Evolutionary conservation across 106 monocot genomes (phyloP).

Genomic region (Cymbidium sinense): DNA sequence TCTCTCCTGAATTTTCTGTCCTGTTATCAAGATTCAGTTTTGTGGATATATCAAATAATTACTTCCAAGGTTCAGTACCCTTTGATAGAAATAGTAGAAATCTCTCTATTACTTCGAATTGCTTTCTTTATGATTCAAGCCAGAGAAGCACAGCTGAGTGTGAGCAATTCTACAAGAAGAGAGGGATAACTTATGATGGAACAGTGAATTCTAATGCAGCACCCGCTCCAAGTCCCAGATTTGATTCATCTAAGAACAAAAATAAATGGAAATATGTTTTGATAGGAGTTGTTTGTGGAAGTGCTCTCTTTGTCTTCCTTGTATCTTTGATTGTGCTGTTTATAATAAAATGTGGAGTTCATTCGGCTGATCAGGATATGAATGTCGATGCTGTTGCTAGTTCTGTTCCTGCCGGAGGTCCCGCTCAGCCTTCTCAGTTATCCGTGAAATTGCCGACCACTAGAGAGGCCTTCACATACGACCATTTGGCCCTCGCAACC

Average conservation of each 20-base stretch:
- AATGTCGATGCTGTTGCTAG: not conserved
- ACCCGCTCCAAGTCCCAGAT: conserved; percentile 9
- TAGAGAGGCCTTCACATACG: conserved; percentile 47
- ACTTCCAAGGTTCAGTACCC: conserved; percentile 43
- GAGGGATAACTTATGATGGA: conserved; percentile 29
- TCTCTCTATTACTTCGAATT: conserved; percentile 43
- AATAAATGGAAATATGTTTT: conserved; percentile 46
- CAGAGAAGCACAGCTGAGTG: conserved; percentile 62
- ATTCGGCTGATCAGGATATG: not conserved
- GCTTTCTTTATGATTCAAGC: conserved; percentile 34
- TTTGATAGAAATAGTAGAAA: not conserved
- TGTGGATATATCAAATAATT: conserved; percentile 59
- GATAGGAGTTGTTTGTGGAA: conserved; percentile 42
- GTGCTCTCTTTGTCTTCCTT: conserved; percentile 18
- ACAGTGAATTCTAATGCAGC: conserved; percentile 7
- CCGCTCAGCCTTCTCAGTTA: not conserved
- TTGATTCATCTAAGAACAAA: conserved; percentile 10
- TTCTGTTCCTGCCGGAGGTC: not conserved
- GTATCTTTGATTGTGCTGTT: conserved; percentile 21
- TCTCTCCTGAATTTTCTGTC: conserved; percentile 18
- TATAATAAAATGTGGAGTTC: conserved; percentile 15
- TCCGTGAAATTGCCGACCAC: conserved; percentile 25
- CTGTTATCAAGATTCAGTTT: conserved; percentile 21
- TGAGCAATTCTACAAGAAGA: conserved; percentile 40
- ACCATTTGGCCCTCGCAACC: conserved; percentile 57